phyloP scores from a whole-genome alignment of 73 alveolate genomes.

The Blepharisma stoltei region DNA sequence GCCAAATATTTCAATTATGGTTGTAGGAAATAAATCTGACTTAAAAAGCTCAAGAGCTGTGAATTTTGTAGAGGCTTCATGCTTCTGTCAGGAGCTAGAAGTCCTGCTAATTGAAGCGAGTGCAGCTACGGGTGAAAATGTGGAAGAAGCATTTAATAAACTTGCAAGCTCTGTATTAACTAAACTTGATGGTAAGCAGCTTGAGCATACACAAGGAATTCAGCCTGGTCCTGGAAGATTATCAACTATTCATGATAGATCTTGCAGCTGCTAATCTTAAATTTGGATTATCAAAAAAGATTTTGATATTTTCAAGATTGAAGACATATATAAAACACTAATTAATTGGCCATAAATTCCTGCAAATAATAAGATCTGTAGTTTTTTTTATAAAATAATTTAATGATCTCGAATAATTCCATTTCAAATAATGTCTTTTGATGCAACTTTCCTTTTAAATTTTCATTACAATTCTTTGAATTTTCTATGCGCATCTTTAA shows the following conservation, averaged over 20 bases:
- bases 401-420: no score
- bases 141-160: conserved; percentile 50
- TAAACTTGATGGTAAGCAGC: conserved; percentile 35
- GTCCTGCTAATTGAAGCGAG: conserved; percentile 55
- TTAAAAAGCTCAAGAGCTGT: conserved; percentile 52
- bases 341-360: no score
- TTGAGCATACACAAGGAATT: background rate
- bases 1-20: conserved; percentile 61
- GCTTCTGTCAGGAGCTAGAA: conserved; percentile 22
- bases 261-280: background rate
- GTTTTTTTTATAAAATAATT: no score
- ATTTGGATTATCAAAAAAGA: no score
- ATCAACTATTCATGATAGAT: background rate
- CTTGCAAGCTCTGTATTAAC: conserved; percentile 49
- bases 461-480: no score
- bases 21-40: conserved; percentile 84
- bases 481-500: no score
- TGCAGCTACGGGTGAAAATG: conserved; percentile 69
- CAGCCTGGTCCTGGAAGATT: conserved; percentile 27
- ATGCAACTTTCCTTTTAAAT: no score
- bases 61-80: conserved; percentile 32
- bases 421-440: no score
- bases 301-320: no score
- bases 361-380: no score
- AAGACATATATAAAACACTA: no score